These are phyloP conservation scores for Colletotrichum sp. DNA, from an alignment of 2,329 filamentous ascomycete species.

Conservation along the genomic window DNA sequence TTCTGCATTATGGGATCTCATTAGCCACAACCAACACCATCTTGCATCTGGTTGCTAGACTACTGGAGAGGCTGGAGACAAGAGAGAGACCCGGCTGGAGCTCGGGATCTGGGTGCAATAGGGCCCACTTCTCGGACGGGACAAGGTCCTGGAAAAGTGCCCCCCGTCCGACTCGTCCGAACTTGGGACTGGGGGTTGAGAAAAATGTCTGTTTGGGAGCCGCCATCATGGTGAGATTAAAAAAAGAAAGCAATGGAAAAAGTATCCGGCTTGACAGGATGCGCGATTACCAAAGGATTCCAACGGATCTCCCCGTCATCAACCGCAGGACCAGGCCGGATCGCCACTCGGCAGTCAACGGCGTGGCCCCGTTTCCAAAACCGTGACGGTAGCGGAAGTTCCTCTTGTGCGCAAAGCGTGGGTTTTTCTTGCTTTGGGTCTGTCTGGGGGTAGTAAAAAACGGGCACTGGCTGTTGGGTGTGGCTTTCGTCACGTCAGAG, in stretches of 20 bases:
- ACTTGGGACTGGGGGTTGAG: background rate
- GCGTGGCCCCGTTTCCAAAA: background rate
- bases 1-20: background rate
- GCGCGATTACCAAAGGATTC: background rate
- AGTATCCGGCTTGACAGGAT: background rate
- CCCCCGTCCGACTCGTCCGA: conserved; percentile 16
- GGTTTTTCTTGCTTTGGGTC: background rate
- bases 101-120: conserved; percentile 12
- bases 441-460: background rate
- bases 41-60: background rate
- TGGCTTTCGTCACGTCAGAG: background rate
- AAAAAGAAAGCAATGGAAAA: background rate
- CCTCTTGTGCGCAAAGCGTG: background rate
- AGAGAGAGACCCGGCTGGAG: conserved; percentile 7
- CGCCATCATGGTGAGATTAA: background rate
- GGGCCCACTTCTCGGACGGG: conserved; percentile 16
- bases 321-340: background rate
- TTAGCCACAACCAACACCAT: background rate
- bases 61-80: conserved; percentile 6
- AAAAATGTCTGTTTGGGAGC: conserved; percentile 2
- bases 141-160: conserved; percentile 11
- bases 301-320: background rate
- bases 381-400: background rate
- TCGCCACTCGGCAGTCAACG: background rate
- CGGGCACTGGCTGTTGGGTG: background rate